These are phyloP conservation scores for Polysphondylium violaceum DNA, from an alignment of 78 protist species.

Conservation along the genomic window DNA sequence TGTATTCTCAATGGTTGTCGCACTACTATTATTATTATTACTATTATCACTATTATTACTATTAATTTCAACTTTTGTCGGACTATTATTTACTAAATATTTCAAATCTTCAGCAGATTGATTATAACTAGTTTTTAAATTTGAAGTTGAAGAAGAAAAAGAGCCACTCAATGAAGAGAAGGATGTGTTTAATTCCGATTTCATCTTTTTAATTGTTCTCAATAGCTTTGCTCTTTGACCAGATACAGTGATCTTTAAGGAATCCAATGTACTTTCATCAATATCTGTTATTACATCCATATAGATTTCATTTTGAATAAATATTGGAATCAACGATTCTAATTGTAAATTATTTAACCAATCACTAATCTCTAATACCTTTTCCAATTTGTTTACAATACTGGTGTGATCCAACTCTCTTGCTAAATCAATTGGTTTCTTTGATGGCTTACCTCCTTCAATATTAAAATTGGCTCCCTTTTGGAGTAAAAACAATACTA, in stretches of 20 bases:
- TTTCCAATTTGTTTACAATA: slow-evolving; percentile 32
- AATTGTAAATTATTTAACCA: slow-evolving; percentile 54
- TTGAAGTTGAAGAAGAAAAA: not conserved
- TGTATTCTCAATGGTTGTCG: not conserved
- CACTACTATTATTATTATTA: not conserved
- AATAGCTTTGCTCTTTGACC: slow-evolving; percentile 70
- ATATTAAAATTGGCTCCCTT: slow-evolving; percentile 66
- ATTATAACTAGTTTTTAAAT: no score
- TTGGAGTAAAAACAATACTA: slow-evolving; percentile 51
- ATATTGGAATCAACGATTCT: slow-evolving; percentile 32
- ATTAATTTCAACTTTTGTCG: no score
- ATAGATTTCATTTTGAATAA: slow-evolving; percentile 51
- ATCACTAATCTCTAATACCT: slow-evolving; percentile 33
- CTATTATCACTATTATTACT: not conserved
- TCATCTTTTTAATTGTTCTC: slow-evolving; percentile 34
- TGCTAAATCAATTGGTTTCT: slow-evolving; percentile 55
- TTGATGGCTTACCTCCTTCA: slow-evolving; percentile 55
- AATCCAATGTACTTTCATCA: slow-evolving; percentile 61
- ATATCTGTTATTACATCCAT: slow-evolving; percentile 66
- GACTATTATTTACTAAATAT: no score
- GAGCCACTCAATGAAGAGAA: slow-evolving; percentile 5
- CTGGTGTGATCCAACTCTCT: not conserved
- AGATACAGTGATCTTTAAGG: slow-evolving; percentile 15
- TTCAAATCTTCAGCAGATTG: not conserved
- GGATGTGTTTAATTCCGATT: not conserved